phyloP scores from a whole-genome alignment of 148 eudicot genomes.

The Camellia granthamiana region DNA sequence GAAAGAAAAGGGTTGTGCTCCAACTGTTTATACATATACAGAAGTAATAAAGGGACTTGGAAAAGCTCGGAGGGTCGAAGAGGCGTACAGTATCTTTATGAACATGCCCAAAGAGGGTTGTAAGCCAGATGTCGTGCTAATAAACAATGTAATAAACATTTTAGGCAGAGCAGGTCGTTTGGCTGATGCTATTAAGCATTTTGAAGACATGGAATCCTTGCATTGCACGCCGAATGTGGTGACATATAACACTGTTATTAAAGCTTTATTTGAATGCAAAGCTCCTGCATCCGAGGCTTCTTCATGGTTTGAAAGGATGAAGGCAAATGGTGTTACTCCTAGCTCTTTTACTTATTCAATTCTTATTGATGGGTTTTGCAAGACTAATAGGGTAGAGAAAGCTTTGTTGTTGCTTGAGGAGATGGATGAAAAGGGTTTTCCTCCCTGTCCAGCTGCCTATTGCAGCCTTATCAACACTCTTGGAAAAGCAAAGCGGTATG shows the following conservation, averaged over 20 bases:
- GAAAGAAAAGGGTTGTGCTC: conserved; percentile 66
- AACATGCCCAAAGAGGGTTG: conserved; percentile 73
- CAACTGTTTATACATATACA: conserved; percentile 90
- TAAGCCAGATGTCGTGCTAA: conserved; percentile 82
- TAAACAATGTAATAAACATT: conserved; percentile 77
- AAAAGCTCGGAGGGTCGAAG: conserved; percentile 65
- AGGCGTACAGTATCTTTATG: conserved; percentile 63
- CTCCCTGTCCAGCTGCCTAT: conserved; percentile 95
- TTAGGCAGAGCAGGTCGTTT: conserved; percentile 72
- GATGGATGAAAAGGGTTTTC: conserved; percentile 97
- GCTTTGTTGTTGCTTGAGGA: conserved; percentile 88
- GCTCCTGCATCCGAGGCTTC: conserved; percentile 55
- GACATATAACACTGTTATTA: conserved; percentile 84
- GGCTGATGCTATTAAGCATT: conserved; percentile 68
- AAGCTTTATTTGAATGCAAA: conserved; percentile 68
- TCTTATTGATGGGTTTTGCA: conserved; percentile 90
- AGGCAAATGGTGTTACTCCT: conserved; percentile 55
- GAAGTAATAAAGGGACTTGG: conserved; percentile 88
- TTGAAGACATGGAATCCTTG: conserved; percentile 66
- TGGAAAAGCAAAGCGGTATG: conserved; percentile 86
- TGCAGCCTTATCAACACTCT: conserved; percentile 86
- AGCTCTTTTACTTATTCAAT: conserved; percentile 91
- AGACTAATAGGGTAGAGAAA: conserved; percentile 73
- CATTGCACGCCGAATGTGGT: conserved; percentile 76
- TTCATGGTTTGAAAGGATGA: conserved; percentile 72